These are phyloP conservation scores for Yarrowia divulgata DNA, from an alignment of 805 yeast genomes.

Conservation along the genomic window DNA sequence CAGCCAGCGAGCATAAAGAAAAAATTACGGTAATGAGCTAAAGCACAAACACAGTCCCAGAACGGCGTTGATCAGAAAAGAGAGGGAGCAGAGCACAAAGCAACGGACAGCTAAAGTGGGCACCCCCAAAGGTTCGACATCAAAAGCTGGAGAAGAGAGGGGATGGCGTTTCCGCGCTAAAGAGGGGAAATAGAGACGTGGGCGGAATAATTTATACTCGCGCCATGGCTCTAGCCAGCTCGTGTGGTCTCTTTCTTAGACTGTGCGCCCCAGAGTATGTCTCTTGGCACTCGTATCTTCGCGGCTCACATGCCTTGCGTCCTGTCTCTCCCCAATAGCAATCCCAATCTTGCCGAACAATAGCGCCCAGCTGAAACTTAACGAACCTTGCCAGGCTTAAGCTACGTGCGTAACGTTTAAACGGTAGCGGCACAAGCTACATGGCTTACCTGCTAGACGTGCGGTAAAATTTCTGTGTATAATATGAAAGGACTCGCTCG, in stretches of 20 bases:
- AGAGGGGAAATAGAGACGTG: not conserved
- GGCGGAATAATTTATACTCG: not conserved
- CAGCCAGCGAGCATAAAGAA: not conserved
- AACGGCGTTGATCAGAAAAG: conserved; percentile 27
- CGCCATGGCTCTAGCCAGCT: not conserved
- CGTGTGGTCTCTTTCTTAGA: not conserved
- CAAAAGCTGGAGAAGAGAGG: not conserved
- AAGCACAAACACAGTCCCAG: conserved; percentile 9
- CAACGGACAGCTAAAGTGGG: conserved; percentile 5
- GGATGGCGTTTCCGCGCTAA: not conserved
- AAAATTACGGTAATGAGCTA: not conserved
- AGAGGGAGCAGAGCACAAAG: conserved; percentile 4
- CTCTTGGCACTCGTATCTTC: conserved; percentile 36
- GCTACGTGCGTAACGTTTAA: conserved; percentile 33
- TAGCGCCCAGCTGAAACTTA: conserved; percentile 8
- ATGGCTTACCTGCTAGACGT: conserved; percentile 2
- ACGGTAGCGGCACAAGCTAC: conserved; percentile 17
- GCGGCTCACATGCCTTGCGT: conserved; percentile 22
- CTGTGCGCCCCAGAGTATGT: not conserved
- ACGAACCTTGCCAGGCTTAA: conserved; percentile 15
- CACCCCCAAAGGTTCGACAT: not conserved
- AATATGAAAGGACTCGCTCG: conserved; percentile 15
- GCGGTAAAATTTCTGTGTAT: conserved; percentile 8
- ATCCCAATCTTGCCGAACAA: conserved; percentile 37
- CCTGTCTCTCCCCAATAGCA: conserved; percentile 9